These are phyloP conservation scores for Colletotrichum camelliae DNA, from an alignment of 2,329 filamentous ascomycete species.

Conservation along the genomic window DNA sequence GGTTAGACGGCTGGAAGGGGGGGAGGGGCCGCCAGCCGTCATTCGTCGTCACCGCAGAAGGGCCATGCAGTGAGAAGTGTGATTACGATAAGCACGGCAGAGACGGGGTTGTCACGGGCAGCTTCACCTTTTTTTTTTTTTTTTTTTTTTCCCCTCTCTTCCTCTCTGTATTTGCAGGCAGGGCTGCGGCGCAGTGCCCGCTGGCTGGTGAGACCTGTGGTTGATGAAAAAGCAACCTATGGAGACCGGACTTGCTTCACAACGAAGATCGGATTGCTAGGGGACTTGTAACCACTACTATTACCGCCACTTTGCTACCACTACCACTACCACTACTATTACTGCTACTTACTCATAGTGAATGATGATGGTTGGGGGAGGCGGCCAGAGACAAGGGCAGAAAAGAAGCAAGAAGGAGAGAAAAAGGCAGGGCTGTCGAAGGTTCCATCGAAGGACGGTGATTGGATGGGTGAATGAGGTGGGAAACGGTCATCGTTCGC, in stretches of 20 bases:
- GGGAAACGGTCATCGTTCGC: constrained; percentile 20
- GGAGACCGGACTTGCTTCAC: background rate
- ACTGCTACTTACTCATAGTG: background rate
- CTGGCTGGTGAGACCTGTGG: background rate
- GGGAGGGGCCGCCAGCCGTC: background rate
- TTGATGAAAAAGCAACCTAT: background rate
- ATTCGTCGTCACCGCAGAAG: background rate
- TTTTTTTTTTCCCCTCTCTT: too few relatives aligned
- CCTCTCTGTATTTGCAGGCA: background rate
- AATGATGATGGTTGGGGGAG: background rate
- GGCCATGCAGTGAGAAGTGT: background rate
- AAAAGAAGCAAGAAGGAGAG: background rate
- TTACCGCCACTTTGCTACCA: background rate
- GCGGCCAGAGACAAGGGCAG: background rate
- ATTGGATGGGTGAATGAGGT: background rate
- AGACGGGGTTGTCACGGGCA: background rate
- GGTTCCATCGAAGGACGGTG: background rate
- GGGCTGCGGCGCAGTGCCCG: background rate
- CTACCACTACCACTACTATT: background rate
- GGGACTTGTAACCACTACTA: background rate
- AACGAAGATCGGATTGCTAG: background rate
- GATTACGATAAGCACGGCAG: background rate
- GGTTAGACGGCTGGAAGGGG: background rate
- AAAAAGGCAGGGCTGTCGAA: constrained; percentile 19
- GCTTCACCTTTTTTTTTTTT: background rate